Evolutionary conservation across 257 asterid species (phyloP).

Genomic region (Vinca minor): DNA sequence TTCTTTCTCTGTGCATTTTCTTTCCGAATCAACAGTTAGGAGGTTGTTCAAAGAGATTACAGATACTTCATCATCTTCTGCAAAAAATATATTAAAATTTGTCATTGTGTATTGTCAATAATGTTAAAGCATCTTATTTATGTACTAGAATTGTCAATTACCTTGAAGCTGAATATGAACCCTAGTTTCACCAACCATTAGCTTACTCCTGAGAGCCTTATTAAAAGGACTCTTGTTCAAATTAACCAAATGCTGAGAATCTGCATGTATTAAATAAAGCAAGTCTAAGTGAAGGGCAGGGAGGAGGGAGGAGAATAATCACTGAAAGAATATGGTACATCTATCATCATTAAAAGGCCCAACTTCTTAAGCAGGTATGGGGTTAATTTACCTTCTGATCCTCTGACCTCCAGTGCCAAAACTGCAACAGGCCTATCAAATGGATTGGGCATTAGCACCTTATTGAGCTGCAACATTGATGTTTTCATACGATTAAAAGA

Average conservation of each 20-base stretch:
- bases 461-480: slow-evolving; percentile 53
- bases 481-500: neutral
- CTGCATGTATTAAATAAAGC: slow-evolving; percentile 29
- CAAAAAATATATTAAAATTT: slow-evolving; percentile 13
- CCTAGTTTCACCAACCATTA: slow-evolving; percentile 38
- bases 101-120: too few species aligned
- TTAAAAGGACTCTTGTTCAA: slow-evolving; percentile 29
- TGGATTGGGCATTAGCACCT: slow-evolving; percentile 82
- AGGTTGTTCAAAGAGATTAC: slow-evolving; percentile 50
- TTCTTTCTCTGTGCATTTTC: slow-evolving; percentile 62
- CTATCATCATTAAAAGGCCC: neutral
- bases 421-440: too few species aligned
- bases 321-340: neutral
- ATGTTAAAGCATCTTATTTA: slow-evolving; percentile 11
- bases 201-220: slow-evolving; percentile 44
- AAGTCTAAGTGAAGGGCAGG: too few species aligned
- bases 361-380: neutral
- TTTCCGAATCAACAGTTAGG: slow-evolving; percentile 26
- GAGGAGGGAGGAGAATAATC: neutral
- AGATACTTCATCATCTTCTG: slow-evolving; percentile 65
- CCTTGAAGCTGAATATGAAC: slow-evolving; percentile 72
- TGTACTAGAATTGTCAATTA: slow-evolving; percentile 24
- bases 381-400: slow-evolving; percentile 52
- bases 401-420: slow-evolving; percentile 66
- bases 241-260: slow-evolving; percentile 23